Percentiles rank a stretch among this genome's conserved stretches.
phyloP scores from a whole-genome alignment of 176 grass and related monocot species.

The Oryza australiensis region DNA sequence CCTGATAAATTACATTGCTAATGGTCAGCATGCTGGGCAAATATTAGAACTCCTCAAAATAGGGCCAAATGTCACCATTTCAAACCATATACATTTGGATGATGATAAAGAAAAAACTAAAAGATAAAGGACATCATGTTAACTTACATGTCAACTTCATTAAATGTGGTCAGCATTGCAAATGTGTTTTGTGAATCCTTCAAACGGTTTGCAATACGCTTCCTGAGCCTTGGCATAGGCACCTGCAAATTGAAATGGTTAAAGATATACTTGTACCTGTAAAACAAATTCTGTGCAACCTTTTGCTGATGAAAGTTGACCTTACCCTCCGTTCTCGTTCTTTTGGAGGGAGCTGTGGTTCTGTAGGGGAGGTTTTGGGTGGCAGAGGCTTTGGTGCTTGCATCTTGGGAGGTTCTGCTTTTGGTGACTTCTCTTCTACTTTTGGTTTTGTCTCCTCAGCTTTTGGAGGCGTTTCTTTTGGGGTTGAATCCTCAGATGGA shows the following conservation, averaged over 20 bases:
- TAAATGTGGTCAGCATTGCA: slow-evolving; percentile 95
- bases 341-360: slow-evolving; percentile 96
- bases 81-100: background rate
- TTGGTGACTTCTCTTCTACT: slow-evolving; percentile 50
- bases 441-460: slow-evolving; percentile 51
- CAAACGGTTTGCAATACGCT: slow-evolving; percentile 90
- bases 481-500: slow-evolving; percentile 77
- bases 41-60: background rate
- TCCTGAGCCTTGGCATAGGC: slow-evolving; percentile 93
- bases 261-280: background rate
- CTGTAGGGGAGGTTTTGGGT: slow-evolving; percentile 65
- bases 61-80: slow-evolving; percentile 17
- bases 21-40: background rate
- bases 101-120: background rate
- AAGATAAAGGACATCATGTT: background rate
- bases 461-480: slow-evolving; percentile 55
- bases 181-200: slow-evolving; percentile 99
- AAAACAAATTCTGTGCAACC: slow-evolving; percentile 1
- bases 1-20: background rate
- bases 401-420: slow-evolving; percentile 50
- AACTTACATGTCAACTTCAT: slow-evolving; percentile 97
- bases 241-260: slow-evolving; percentile 53
- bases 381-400: slow-evolving; percentile 48
- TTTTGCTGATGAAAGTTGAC: background rate
- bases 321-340: slow-evolving; percentile 92